Base-by-base conservation (phyloP, 2,329 filamentous ascomycete species). In the Aureobasidium vineae region DNA sequence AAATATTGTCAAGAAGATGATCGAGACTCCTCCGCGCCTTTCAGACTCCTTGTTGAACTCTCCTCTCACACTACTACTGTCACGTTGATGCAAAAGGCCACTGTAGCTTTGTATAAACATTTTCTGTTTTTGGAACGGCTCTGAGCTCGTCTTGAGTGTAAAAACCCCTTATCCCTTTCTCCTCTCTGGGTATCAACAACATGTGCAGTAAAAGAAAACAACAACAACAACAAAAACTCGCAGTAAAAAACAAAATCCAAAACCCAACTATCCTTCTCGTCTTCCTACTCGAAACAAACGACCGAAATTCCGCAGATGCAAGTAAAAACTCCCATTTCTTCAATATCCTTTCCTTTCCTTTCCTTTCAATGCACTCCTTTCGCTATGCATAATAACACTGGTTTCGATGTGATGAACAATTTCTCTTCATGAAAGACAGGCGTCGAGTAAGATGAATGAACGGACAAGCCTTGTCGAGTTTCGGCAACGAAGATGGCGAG, bases 171-270 rank as follows among this genome's bases (percentile, higher is more conserved):
- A 15, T 41, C 36, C 38, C 38, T 57, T 31, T 43, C n/a, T 54
- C 50, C 5, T n/a, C 23, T 43, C 21, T 45, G 54, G 54, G 54
- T 59, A 59, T 59, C 54, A 59, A 59, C 54, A 59, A 59, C 40
- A 45, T 59, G 33, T 54, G 28, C 31, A 54, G 43, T 21, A 21
- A 11, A 23, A 41, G 13, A n/a, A 13, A 43, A 36, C 10, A 59
- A 59, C 10, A 45, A 40, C 6, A 56, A 41, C 11, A 56, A 13
- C 19, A 40, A 43, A 59, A 15, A 23, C 45, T 23, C 45, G 45
- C 45, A 49, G 50, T 54, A 21, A 54, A 54, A 53, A 33, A 5
- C 31, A 21, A 54, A 52, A 49, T 6, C 23, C 33, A 54, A 54
- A 54, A 36, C 8, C 28, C 31, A 38, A 54, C n/a, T 36, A 21